Conservation (phyloP, 2,329 filamentous ascomycete species). For the Stachybotrys echinatus region DNA sequence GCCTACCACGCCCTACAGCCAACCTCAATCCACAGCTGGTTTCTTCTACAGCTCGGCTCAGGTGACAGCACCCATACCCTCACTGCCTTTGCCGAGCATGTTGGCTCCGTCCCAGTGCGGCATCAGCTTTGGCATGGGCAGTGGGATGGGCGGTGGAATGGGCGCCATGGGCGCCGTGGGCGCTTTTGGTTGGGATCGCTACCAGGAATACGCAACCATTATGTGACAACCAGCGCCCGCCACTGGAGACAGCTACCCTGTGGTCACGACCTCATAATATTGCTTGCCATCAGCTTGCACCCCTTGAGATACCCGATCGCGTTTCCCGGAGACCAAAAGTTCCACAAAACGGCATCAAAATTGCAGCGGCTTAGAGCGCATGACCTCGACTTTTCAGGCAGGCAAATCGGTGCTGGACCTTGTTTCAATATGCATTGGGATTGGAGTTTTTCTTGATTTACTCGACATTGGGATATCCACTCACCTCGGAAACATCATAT, state of each 20-base stretch:
- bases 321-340: slow-evolving; percentile 24
- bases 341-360: slow-evolving; percentile 20
- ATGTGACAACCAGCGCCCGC: slow-evolving; percentile 68
- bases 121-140: slow-evolving; percentile 65
- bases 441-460: slow-evolving; percentile 31
- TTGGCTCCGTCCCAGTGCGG: slow-evolving; percentile 74
- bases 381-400: slow-evolving; percentile 18
- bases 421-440: slow-evolving; percentile 32
- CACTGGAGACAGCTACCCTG: slow-evolving; percentile 40
- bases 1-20: slow-evolving; percentile 71
- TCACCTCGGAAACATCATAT: slow-evolving; percentile 19
- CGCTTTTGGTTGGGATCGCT: slow-evolving; percentile 79
- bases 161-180: slow-evolving; percentile 12
- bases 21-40: slow-evolving; percentile 64
- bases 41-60: slow-evolving; percentile 78
- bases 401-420: slow-evolving; percentile 37
- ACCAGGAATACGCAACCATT: slow-evolving; percentile 78
- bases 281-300: slow-evolving; percentile 15
- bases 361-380: slow-evolving; percentile 32
- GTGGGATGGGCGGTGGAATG: slow-evolving; percentile 6
- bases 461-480: slow-evolving; percentile 24
- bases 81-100: slow-evolving; percentile 81
- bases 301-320: slow-evolving; percentile 13
- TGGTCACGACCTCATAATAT: slow-evolving; percentile 41
- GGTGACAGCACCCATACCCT: slow-evolving; percentile 66